Percentiles rank a stretch among this genome's conserved stretches.
Evolutionary conservation across 2,329 filamentous ascomycete genomes (phyloP).

Genomic region (Sporothrix euskadiensis): DNA sequence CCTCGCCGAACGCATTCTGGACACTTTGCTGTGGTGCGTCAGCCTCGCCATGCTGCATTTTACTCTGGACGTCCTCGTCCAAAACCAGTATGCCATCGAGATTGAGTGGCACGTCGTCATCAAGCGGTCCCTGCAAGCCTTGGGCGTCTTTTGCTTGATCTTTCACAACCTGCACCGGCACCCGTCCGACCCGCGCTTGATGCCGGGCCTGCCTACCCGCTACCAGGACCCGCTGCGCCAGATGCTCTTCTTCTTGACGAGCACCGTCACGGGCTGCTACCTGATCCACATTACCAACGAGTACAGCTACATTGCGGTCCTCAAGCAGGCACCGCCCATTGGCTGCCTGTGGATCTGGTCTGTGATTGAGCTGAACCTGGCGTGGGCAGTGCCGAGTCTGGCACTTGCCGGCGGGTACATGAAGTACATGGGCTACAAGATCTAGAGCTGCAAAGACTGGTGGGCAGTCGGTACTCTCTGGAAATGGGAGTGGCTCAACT

Average conservation of each 20-base stretch:
- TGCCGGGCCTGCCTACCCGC: slow-evolving; percentile 52
- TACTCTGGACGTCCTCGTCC: slow-evolving; percentile 75
- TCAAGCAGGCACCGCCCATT: slow-evolving; percentile 88
- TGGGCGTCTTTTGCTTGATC: slow-evolving; percentile 57
- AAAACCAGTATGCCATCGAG: slow-evolving; percentile 72
- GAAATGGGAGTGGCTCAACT: too few relatives aligned
- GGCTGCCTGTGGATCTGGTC: slow-evolving; percentile 93
- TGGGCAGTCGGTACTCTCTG: neutral
- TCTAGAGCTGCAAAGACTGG: neutral
- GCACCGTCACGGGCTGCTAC: slow-evolving; percentile 69
- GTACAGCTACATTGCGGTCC: slow-evolving; percentile 78
- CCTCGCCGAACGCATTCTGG: slow-evolving; percentile 53
- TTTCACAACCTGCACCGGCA: slow-evolving; percentile 61
- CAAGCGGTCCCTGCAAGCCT: slow-evolving; percentile 54
- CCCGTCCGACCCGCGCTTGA: slow-evolving; percentile 48
- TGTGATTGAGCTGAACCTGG: slow-evolving; percentile 78
- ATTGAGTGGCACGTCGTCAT: slow-evolving; percentile 61
- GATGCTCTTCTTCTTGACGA: slow-evolving; percentile 62
- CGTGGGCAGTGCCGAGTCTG: slow-evolving; percentile 61
- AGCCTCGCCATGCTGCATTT: slow-evolving; percentile 72
- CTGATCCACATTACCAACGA: slow-evolving; percentile 79
- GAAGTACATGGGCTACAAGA: slow-evolving; percentile 50
- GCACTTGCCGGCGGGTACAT: slow-evolving; percentile 48
- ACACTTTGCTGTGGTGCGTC: slow-evolving; percentile 59
- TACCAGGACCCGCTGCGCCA: slow-evolving; percentile 56